These are phyloP conservation scores for Vaccinium myrtillus DNA, from an alignment of 148 eudicot genomes.

Conservation along the genomic window DNA sequence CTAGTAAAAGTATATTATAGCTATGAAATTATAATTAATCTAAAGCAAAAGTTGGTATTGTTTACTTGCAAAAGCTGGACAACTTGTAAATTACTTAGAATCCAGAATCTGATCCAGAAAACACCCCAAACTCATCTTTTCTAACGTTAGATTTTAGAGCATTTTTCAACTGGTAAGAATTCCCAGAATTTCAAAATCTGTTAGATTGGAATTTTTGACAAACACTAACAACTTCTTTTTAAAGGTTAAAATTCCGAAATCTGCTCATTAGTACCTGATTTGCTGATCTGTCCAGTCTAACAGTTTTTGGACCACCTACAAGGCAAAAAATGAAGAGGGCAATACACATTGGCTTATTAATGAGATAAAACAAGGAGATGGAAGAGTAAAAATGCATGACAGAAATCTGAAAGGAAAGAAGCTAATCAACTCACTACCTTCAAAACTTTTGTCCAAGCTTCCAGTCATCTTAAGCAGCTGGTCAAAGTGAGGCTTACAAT, in stretches of 20 bases:
- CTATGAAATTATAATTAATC: neutral
- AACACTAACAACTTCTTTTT: neutral
- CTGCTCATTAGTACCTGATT: constrained; percentile 43
- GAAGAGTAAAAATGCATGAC: neutral
- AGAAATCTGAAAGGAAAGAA: neutral
- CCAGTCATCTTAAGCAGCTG: constrained; percentile 94
- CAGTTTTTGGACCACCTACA: constrained; percentile 68
- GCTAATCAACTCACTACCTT: constrained; percentile 39
- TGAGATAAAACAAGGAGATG: neutral
- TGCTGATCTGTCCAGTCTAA: constrained; percentile 52
- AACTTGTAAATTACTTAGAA: neutral
- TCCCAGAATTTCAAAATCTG: neutral
- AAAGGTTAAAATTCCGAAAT: neutral
- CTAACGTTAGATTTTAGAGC: neutral
- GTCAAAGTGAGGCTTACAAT: constrained; percentile 90
- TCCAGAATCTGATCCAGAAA: neutral
- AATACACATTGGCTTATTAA: neutral
- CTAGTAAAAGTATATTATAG: neutral
- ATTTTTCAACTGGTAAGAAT: neutral
- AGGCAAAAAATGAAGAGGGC: neutral
- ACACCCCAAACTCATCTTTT: neutral
- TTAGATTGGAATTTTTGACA: neutral
- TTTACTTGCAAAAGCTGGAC: neutral
- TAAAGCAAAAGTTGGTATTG: neutral
- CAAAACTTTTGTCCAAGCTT: constrained; percentile 87